Base-by-base conservation (phyloP, 108 stramenopile species). In the Nitzschia palea region DNA sequence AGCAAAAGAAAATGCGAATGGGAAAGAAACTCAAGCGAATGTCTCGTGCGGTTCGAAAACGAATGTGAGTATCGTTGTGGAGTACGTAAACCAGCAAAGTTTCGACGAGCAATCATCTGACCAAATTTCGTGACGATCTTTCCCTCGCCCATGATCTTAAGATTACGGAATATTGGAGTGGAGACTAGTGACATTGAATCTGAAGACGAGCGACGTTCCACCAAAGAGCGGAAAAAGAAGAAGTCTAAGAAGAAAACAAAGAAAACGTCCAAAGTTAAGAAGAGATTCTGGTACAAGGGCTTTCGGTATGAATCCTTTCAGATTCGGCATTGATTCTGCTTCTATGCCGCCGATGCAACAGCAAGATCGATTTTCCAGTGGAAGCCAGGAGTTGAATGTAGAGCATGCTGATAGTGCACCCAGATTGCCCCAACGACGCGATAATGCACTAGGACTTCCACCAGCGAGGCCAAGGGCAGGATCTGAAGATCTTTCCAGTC, bases 111-210 rank as follows among this genome's bases (percentile, higher is more conserved):
- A n/a, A n/a, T n/a, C n/a, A n/a, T n/a, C n/a, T n/a, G n/a, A n/a
- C n/a, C n/a, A n/a, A n/a, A n/a, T n/a, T n/a, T n/a, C n/a, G n/a
- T 52, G 14, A 25, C 25, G 48, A 17, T 26, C 26, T 26, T 26
- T 8, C 25, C 3, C 23, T 26, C 26, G 51, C 26, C 51, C 2
- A 50, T 25, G 20, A 23, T 26, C 26, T 26, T 6, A 12, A 56
- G 55, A 17, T 14, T 61, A n/a, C 35, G 59, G 10, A 42, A 61
- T 3, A 61, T 44, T 61, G 59, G 59, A 27, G 59, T 61, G 17
- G 59, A 42, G 9, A 61, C 59, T 0, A 61, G 59, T 44, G 59
- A 61, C 26, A 61, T 61, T 43, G 59, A 61, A 3, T 61, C 59
- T 10, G 59, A 61, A 27, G 59, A 61, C 25, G 59, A 61, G 32